Base-by-base conservation (phyloP, 176 grass and related monocot species). In the Oropetium thomaeum region DNA sequence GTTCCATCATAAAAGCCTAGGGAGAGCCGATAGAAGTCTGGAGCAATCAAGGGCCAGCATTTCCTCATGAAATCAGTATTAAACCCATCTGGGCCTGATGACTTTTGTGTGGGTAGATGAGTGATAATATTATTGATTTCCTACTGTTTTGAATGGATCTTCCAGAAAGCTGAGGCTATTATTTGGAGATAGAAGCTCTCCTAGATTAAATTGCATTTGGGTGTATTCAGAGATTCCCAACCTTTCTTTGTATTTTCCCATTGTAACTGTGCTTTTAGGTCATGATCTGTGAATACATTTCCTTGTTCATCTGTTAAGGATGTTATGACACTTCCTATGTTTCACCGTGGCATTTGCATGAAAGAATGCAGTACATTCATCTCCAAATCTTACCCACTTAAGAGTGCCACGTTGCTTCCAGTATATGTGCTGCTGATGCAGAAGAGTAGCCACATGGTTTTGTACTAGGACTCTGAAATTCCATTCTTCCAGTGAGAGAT, bases 401-500 rank as follows among this genome's bases (percentile, higher is more conserved):
- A 51, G 1, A 1, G 54, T 58, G 3, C 54, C 23, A 4, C 54
- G 4, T 14, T 58, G 54, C 23, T 58, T 27, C 54, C 54, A 58
- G 8, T 27, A 58, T 1, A 58, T 58, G 1, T 27, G 10, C 8
- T 58, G 30, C 30, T 34, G 30, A 0, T 62, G 5, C 0, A 34
- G 0, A 3, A 34, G 31, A 3, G 2, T 4, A 0, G 2, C 0
- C 1, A 19, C 3, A 0, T 62, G 30, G 0, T 10, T 3, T 4
- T 20, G 25, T 0, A 34, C 0, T 0, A 19, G 2, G 1, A 2
- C 8, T 11, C 60, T 37, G 8, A 63, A 63, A n/a, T 63, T 63
- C 60, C 60, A 63, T 11, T 63, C 60, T 6, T 63, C 2, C 0
- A 63, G 0, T 1, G 31, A 0, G 2, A 63, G 7, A 37, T 63